Evolutionary conservation across 2,329 filamentous ascomycete genomes (phyloP).

Genomic region (Phialophora chinensis): DNA sequence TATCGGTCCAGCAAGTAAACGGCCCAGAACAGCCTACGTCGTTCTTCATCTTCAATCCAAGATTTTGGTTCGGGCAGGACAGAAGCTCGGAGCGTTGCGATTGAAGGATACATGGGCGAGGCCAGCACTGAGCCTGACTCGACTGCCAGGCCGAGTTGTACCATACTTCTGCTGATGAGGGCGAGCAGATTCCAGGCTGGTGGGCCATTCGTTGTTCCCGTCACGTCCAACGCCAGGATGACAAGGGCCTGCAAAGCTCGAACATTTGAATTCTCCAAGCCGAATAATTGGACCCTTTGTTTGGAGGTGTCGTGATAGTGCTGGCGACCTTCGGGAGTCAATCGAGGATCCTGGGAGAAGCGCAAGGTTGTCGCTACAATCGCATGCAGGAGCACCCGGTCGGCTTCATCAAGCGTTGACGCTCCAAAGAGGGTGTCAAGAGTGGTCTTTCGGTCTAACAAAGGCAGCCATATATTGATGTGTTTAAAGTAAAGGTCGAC

Average conservation of each 20-base stretch:
- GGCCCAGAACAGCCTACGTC: slow-evolving; percentile 90
- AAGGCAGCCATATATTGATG: slow-evolving; percentile 84
- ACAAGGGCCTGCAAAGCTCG: slow-evolving; percentile 86
- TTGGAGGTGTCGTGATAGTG: slow-evolving; percentile 83
- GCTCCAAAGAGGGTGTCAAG: slow-evolving; percentile 82
- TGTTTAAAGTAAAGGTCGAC: slow-evolving; percentile 81
- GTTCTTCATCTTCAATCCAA: slow-evolving; percentile 87
- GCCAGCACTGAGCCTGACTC: slow-evolving; percentile 81
- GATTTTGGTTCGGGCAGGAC: slow-evolving; percentile 81
- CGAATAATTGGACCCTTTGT: slow-evolving; percentile 83
- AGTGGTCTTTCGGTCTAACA: slow-evolving; percentile 83
- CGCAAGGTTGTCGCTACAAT: slow-evolving; percentile 87
- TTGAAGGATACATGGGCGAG: slow-evolving; percentile 79
- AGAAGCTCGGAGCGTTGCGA: slow-evolving; percentile 86
- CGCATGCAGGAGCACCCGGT: slow-evolving; percentile 81
- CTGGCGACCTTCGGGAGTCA: slow-evolving; percentile 74
- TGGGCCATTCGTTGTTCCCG: slow-evolving; percentile 85
- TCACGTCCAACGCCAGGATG: slow-evolving; percentile 82
- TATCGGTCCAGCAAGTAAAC: slow-evolving; percentile 89
- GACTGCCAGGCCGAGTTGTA: slow-evolving; percentile 83
- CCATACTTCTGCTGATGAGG: slow-evolving; percentile 83
- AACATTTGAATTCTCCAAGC: slow-evolving; percentile 87
- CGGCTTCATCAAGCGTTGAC: slow-evolving; percentile 71
- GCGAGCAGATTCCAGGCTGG: slow-evolving; percentile 92
- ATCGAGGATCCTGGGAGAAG: slow-evolving; percentile 76